These are phyloP conservation scores for Raphanus sativus DNA, from an alignment of 345 rosid genomes.

Conservation along the genomic window DNA sequence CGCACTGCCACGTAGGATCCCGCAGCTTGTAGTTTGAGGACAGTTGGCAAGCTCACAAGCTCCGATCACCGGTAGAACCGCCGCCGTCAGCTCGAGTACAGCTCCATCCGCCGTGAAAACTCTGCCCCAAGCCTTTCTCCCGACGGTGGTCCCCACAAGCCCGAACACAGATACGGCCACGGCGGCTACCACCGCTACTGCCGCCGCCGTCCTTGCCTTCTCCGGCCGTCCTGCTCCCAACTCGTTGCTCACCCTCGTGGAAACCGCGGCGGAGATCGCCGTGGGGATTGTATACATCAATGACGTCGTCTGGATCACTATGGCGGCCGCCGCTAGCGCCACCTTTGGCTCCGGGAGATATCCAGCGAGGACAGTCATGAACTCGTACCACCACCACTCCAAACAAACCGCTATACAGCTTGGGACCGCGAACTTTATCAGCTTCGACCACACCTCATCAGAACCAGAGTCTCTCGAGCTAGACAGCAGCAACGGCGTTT, in stretches of 20 bases:
- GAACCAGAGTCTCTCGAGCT: neutral
- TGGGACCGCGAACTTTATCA: constrained; percentile 65
- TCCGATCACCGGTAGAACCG: constrained; percentile 76
- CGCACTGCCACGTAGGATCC: constrained; percentile 81
- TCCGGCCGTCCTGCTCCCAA: constrained; percentile 73
- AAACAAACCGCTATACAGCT: constrained; percentile 85
- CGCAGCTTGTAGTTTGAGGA: constrained; percentile 92
- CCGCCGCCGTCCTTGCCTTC: constrained; percentile 60
- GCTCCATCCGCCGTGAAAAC: constrained; percentile 58
- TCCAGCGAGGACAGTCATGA: constrained; percentile 89
- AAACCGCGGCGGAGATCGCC: constrained; percentile 69
- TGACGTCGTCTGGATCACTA: constrained; percentile 84
- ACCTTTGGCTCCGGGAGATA: constrained; percentile 57
- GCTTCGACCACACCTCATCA: constrained; percentile 54
- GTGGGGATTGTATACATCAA: constrained; percentile 80
- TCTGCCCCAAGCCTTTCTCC: constrained; percentile 68
- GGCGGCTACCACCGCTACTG: constrained; percentile 61
- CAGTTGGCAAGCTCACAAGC: constrained; percentile 91
- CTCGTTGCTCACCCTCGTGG: constrained; percentile 84
- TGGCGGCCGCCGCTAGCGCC: constrained; percentile 66
- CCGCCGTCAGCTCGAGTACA: constrained; percentile 55
- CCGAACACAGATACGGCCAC: constrained; percentile 53
- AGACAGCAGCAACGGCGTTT: constrained; percentile 24
- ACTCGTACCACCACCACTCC: constrained; percentile 99
- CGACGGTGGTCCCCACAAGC: constrained; percentile 57